Percentiles rank a stretch among this genome's conserved stretches.
These are phyloP conservation scores for Colletotrichum simmondsii DNA, from an alignment of 2,329 filamentous ascomycete species.

Conservation along the genomic window DNA sequence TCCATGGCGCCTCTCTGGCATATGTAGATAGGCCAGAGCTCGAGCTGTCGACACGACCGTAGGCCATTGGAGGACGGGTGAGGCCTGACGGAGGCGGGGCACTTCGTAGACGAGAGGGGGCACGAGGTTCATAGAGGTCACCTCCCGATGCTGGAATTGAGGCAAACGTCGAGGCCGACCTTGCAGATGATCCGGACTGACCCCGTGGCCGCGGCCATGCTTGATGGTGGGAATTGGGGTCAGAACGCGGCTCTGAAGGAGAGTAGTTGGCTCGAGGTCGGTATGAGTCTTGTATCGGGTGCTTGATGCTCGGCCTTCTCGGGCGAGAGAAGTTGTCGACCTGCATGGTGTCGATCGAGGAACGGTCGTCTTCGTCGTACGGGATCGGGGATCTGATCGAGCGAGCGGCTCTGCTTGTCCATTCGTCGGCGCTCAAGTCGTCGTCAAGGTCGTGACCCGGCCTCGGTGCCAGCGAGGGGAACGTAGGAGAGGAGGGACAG, in stretches of 20 bases:
- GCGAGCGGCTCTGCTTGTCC: constrained; percentile 32
- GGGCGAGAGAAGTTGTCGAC: constrained; percentile 71
- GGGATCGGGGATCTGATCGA: constrained; percentile 35
- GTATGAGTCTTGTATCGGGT: constrained; percentile 48
- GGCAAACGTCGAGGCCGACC: constrained; percentile 57
- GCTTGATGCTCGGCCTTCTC: constrained; percentile 63
- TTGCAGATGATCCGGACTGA: constrained; percentile 59
- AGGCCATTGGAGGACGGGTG: constrained; percentile 42
- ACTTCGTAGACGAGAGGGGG: constrained; percentile 42
- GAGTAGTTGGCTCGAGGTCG: constrained; percentile 43
- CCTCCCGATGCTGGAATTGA: constrained; percentile 53
- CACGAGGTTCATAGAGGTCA: constrained; percentile 50
- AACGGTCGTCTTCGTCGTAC: constrained; percentile 39
- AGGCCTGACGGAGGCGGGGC: constrained; percentile 40
- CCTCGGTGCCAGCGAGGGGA: constrained; percentile 36
- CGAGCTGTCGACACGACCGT: constrained; percentile 47
- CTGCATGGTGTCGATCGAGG: constrained; percentile 34
- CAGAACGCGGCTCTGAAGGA: constrained; percentile 38
- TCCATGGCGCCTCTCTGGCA: constrained; percentile 56
- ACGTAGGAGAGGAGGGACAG: constrained; percentile 45
- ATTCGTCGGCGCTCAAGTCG: constrained; percentile 35
- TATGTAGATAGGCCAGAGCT: constrained; percentile 43
- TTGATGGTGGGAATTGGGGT: constrained; percentile 35
- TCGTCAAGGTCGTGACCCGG: constrained; percentile 32
- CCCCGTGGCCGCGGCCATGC: constrained; percentile 57